Evolutionary conservation across 2,329 filamentous ascomycete genomes (phyloP).

Genomic region (Chaetothyriales sp.): DNA sequence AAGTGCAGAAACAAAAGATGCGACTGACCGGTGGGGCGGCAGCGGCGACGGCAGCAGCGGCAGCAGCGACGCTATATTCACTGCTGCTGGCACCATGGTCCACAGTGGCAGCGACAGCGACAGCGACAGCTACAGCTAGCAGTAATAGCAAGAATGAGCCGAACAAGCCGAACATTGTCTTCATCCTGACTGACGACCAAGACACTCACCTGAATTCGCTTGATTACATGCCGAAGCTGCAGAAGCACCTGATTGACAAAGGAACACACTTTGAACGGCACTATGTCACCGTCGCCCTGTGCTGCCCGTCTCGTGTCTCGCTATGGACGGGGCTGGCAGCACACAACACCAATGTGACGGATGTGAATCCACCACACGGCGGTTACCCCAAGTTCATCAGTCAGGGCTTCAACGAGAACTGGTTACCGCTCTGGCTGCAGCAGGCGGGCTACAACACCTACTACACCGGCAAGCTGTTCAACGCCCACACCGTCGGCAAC

Average conservation of each 20-base stretch:
- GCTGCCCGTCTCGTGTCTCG: constrained; percentile 52
- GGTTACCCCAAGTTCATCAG: constrained; percentile 38
- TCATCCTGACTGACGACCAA: constrained; percentile 54
- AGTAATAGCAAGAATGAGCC: neutral
- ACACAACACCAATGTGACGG: constrained; percentile 57
- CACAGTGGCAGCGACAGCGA: neutral
- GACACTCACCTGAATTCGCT: constrained; percentile 47
- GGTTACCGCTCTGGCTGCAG: constrained; percentile 39
- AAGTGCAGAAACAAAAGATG: no score
- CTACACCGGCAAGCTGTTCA: constrained; percentile 42
- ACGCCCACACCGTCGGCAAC: constrained; percentile 35
- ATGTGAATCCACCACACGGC: constrained; percentile 30
- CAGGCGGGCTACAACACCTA: constrained; percentile 38
- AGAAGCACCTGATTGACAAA: constrained; percentile 40
- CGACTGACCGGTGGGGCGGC: no score
- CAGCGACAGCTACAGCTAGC: neutral
- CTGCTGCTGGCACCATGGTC: neutral
- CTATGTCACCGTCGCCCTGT: constrained; percentile 51
- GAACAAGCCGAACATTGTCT: constrained; percentile 45
- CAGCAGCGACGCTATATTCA: no score
- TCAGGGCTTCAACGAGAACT: constrained; percentile 36
- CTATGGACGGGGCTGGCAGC: constrained; percentile 51
- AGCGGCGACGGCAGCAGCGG: no score
- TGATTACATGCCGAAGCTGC: constrained; percentile 42
- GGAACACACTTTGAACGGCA: constrained; percentile 48